These are phyloP conservation scores for Ceratobasidium theobromae DNA, from an alignment of 1,284 basidiomycete genomes.

Conservation along the genomic window DNA sequence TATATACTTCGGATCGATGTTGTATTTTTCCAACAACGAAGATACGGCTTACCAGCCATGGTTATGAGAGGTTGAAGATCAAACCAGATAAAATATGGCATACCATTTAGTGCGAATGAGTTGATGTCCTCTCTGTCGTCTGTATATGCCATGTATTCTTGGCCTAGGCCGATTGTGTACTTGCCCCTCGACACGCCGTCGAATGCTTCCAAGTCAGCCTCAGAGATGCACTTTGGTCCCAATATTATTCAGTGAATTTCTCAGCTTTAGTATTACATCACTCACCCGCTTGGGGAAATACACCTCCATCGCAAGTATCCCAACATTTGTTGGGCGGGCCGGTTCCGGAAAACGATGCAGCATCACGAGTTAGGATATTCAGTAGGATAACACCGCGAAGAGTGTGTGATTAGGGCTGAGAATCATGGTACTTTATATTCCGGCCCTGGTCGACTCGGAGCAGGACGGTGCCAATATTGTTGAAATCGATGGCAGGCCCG, in stretches of 20 bases:
- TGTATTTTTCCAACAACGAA: slow-evolving; percentile 89
- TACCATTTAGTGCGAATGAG: slow-evolving; percentile 92
- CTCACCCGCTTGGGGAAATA: slow-evolving; percentile 83
- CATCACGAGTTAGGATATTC: too few species aligned
- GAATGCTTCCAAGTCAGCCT: slow-evolving; percentile 90
- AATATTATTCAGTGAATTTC: slow-evolving; percentile 27
- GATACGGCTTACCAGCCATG: slow-evolving; percentile 64
- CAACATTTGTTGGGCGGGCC: slow-evolving; percentile 82
- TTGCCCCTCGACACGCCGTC: slow-evolving; percentile 95
- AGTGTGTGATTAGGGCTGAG: too few species aligned
- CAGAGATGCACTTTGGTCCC: slow-evolving; percentile 87
- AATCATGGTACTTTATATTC: too few species aligned
- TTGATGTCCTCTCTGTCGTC: slow-evolving; percentile 99
- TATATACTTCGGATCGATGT: slow-evolving; percentile 94
- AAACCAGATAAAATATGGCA: slow-evolving; percentile 40
- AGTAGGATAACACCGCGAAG: too few species aligned
- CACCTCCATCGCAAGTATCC: slow-evolving; percentile 87
- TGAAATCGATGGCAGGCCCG: neutral
- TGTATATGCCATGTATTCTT: slow-evolving; percentile 96
- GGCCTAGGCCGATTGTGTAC: slow-evolving; percentile 98
- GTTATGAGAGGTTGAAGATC: neutral
- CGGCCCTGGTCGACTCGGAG: neutral
- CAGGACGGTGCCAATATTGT: neutral
- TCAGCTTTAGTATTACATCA: slow-evolving; percentile 46
- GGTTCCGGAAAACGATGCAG: slow-evolving; percentile 31